A percentile compares a stretch with the other conserved stretches of the same genome.
Evolutionary conservation across 179 eudicot genomes (phyloP).

Genomic region (Corrigiola litoralis): DNA sequence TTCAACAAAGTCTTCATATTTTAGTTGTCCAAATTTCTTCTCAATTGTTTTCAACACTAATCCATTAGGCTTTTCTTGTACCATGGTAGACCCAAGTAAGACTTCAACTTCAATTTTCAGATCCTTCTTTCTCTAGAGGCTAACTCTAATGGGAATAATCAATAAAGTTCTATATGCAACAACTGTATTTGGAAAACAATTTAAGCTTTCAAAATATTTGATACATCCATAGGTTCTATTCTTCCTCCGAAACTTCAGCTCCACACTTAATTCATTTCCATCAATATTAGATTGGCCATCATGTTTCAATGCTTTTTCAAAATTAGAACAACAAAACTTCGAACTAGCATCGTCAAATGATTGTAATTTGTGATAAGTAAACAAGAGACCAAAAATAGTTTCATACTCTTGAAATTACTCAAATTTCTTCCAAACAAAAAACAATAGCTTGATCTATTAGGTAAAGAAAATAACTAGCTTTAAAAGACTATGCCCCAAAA

Average conservation of each 20-base stretch:
- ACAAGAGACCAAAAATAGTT: neutral
- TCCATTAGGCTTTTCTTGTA: slow-evolving; percentile 12
- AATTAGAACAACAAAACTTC: neutral
- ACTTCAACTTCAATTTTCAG: slow-evolving; percentile 18
- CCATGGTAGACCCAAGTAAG: slow-evolving; percentile 16
- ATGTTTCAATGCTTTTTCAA: neutral
- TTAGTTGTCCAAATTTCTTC: neutral
- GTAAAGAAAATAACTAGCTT: neutral
- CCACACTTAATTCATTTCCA: neutral
- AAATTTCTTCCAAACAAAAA: neutral
- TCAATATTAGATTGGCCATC: neutral
- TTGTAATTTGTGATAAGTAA: neutral
- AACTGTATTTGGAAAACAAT: slow-evolving; percentile 4
- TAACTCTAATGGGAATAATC: slow-evolving; percentile 7
- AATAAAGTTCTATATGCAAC: slow-evolving; percentile 17
- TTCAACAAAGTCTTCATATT: neutral
- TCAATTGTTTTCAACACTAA: slow-evolving; percentile 7
- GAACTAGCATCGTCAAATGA: neutral
- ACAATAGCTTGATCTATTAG: neutral
- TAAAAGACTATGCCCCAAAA: no score
- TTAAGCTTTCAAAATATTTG: neutral
- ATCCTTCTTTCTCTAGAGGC: slow-evolving; percentile 15
- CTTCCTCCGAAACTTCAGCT: neutral
- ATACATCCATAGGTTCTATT: neutral
- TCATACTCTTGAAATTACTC: neutral